Evolutionary conservation across 495 filamentous ascomycete species (phyloP).

Genomic region (Tuber aestivum): DNA sequence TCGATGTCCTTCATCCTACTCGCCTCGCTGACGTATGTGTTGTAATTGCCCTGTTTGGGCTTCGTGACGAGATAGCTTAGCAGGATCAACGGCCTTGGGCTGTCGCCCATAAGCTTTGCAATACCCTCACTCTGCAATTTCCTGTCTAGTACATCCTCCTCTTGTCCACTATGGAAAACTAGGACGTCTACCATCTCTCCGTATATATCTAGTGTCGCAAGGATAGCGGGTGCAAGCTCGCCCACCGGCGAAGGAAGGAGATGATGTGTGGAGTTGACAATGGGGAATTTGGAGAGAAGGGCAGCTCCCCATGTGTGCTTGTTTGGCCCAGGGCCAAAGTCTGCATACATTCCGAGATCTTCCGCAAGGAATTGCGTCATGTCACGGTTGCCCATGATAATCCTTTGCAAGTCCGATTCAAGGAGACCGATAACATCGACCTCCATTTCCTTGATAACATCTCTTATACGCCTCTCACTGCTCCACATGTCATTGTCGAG

Average conservation of each 20-base stretch:
- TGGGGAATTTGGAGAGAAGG: slow-evolving; percentile 93
- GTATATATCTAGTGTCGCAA: slow-evolving; percentile 90
- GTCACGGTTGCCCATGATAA: slow-evolving; percentile 99
- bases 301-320: slow-evolving; percentile 98
- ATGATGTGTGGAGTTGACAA: slow-evolving; percentile 94
- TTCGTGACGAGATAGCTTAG: slow-evolving; percentile 89
- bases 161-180: slow-evolving; percentile 98
- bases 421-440: slow-evolving; percentile 91
- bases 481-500: slow-evolving; percentile 99
- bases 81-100: slow-evolving; percentile 72
- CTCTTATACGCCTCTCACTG: slow-evolving; percentile 86
- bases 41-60: slow-evolving; percentile 90
- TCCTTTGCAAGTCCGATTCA: slow-evolving; percentile 88
- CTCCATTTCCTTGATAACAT: slow-evolving; percentile 87
- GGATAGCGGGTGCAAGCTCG: slow-evolving; percentile 92
- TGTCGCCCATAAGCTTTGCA: slow-evolving; percentile 77
- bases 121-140: slow-evolving; percentile 83
- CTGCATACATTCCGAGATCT: slow-evolving; percentile 95
- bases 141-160: slow-evolving; percentile 93
- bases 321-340: slow-evolving; percentile 95
- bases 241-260: slow-evolving; percentile 87
- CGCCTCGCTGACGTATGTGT: slow-evolving; percentile 80
- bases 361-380: slow-evolving; percentile 92
- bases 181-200: slow-evolving; percentile 86
- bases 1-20: slow-evolving; percentile 97